phyloP scores from a whole-genome alignment of 2,329 filamentous ascomycete species.

The Clarireedia monteithiana region DNA sequence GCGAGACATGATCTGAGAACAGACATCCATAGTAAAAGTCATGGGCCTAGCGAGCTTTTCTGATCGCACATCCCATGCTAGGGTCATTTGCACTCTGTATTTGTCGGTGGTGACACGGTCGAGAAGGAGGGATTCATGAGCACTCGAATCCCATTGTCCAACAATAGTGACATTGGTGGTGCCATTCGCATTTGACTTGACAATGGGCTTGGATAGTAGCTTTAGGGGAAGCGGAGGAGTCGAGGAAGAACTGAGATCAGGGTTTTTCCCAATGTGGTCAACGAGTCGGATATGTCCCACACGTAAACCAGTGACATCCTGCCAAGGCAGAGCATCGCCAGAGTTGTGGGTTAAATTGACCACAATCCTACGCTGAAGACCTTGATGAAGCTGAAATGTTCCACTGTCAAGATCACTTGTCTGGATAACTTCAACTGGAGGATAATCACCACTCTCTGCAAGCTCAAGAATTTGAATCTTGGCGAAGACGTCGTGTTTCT shows the following conservation, averaged over 20 bases:
- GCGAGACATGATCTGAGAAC: constrained; percentile 75
- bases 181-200: constrained; percentile 82
- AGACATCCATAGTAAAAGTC: constrained; percentile 74
- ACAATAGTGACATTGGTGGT: constrained; percentile 78
- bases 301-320: constrained; percentile 68
- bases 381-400: constrained; percentile 91
- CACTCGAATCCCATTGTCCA: constrained; percentile 95
- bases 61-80: constrained; percentile 81
- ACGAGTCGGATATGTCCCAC: constrained; percentile 77
- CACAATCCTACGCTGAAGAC: constrained; percentile 78
- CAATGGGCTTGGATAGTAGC: constrained; percentile 66
- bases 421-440: constrained; percentile 88
- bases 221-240: constrained; percentile 71
- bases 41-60: constrained; percentile 81
- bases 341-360: constrained; percentile 89
- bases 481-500: constrained; percentile 87
- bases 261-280: constrained; percentile 76
- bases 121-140: constrained; percentile 87
- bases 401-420: constrained; percentile 76
- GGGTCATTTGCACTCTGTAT: constrained; percentile 79
- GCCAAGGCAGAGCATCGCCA: constrained; percentile 81
- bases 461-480: constrained; percentile 86
- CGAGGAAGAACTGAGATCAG: constrained; percentile 60
- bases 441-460: constrained; percentile 82
- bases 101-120: constrained; percentile 90